Percentiles rank a stretch among this genome's conserved stretches.
phyloP scores from a whole-genome alignment of 495 filamentous ascomycete species.

The Penicillium angulare region DNA sequence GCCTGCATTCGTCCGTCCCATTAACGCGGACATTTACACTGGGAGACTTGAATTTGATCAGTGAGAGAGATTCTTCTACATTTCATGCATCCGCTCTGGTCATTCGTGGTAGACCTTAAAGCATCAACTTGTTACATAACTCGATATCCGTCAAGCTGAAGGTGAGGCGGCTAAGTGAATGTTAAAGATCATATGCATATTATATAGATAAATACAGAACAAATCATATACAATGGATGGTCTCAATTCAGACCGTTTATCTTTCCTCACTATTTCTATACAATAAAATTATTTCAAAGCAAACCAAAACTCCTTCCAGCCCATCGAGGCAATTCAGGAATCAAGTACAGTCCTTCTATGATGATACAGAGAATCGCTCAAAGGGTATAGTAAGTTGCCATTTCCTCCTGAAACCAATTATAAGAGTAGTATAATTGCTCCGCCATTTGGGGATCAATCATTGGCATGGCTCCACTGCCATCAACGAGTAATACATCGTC shows the following conservation, averaged over 20 bases:
- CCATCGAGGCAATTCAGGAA: background rate
- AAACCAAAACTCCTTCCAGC: background rate
- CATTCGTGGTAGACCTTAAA: no score
- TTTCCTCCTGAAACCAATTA: conserved; percentile 47
- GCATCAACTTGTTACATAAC: no score
- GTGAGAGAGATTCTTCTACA: no score
- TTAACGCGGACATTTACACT: conserved; percentile 50
- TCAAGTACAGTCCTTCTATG: conserved; percentile 1
- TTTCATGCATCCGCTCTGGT: no score
- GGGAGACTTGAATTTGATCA: conserved; percentile 41
- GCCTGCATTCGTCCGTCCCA: conserved; percentile 36
- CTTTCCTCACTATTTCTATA: background rate
- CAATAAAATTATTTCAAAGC: background rate
- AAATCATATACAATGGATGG: no score
- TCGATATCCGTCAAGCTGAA: no score
- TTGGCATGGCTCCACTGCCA: conserved; percentile 32
- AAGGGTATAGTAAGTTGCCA: conserved; percentile 46
- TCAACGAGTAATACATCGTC: conserved; percentile 43
- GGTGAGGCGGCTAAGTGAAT: no score
- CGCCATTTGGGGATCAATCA: conserved; percentile 42
- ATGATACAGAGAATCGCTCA: conserved; percentile 16
- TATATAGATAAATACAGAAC: no score
- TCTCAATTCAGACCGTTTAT: no score
- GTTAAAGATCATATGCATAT: no score
- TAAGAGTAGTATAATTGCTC: conserved; percentile 44